phyloP scores from a whole-genome alignment of 1,139 yeast species.

The Debaryomycetaceae sp. region DNA sequence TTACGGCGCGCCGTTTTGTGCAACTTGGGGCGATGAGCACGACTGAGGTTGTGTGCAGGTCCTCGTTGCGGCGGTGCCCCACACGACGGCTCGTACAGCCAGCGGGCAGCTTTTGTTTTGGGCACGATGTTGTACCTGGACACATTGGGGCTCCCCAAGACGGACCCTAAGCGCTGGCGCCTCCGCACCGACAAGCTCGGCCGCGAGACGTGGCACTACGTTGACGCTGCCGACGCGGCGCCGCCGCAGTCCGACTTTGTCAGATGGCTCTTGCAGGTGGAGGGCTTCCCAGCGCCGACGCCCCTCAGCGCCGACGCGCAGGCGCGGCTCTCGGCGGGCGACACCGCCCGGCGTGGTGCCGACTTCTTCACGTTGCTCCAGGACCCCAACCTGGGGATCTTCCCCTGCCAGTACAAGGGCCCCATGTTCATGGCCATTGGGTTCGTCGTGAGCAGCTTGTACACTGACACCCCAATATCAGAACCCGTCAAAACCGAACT shows the following conservation, averaged over 20 bases:
- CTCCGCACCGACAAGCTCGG: constrained; percentile 68
- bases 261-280: constrained; percentile 49
- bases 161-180: constrained; percentile 77
- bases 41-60: too few relatives aligned
- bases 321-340: background rate
- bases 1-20: too few relatives aligned
- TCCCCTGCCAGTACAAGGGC: constrained; percentile 93
- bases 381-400: constrained; percentile 69
- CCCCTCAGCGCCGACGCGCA: constrained; percentile 45
- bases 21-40: too few relatives aligned
- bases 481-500: constrained; percentile 64
- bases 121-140: constrained; percentile 57
- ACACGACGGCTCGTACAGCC: too few relatives aligned
- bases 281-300: constrained; percentile 41
- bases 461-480: constrained; percentile 64
- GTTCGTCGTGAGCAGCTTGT: constrained; percentile 70
- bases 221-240: constrained; percentile 25
- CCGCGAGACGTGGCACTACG: constrained; percentile 78
- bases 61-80: too few relatives aligned
- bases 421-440: constrained; percentile 98
- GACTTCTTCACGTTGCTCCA: constrained; percentile 65
- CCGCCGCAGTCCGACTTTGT: constrained; percentile 48
- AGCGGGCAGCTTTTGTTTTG: too few relatives aligned
- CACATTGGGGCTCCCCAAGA: constrained; percentile 52
- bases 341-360: constrained; percentile 71